Evolutionary conservation across 495 filamentous ascomycete species (phyloP), one percentile per base, ranked within the genome.

Genomic region (Aspergillus nanangensis): DNA sequence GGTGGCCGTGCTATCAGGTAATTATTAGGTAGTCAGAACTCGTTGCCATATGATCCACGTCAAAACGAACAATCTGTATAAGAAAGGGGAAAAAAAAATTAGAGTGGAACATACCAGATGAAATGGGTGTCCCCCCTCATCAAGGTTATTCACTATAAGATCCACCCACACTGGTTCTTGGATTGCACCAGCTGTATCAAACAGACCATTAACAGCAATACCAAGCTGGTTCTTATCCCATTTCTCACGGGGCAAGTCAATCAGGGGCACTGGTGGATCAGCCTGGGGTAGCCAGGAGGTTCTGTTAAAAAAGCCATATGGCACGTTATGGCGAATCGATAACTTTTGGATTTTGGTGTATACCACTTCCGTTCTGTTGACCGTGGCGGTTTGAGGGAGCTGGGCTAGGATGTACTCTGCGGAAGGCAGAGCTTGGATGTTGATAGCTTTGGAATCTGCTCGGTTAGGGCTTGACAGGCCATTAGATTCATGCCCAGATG

Each of bases 1-100:
- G 78, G 66, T 95, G 87, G 3, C 89, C 89, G 70, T 95, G 90
- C 38, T 31, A 18, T 33, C 5, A 19, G 29, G 18, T 15, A 25
- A 19, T 38, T 38, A 9, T 11, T 38, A 2, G 17, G n/a, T 18
- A 31, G 8, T 7, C 7, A 31, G 13, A n/a, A n/a, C 3, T 11
- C n/a, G 14, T 32, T 32, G 8, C 18, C 32, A 35, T 35, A 10
- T 35, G n/a, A 17, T 35, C 2, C 15, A 11, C n/a, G 15, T 4
- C 15, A 19, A 38, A 11, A 11, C 8, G 1, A 14, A 90, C 84
- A 69, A 83, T 87, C 2, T 82, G 23, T 8, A 24, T 24, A 38
- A 39, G 38, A 38, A 13, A 24, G 33, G 5, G 38, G 8, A 32
- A 18, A 7, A 14, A 7, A 24, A 32, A 29, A 41, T 13, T 19